A percentile compares a stretch with the other conserved stretches of the same genome.
phyloP scores from a whole-genome alignment of 2,329 filamentous ascomycete species.

The Fusarium pininemorale region DNA sequence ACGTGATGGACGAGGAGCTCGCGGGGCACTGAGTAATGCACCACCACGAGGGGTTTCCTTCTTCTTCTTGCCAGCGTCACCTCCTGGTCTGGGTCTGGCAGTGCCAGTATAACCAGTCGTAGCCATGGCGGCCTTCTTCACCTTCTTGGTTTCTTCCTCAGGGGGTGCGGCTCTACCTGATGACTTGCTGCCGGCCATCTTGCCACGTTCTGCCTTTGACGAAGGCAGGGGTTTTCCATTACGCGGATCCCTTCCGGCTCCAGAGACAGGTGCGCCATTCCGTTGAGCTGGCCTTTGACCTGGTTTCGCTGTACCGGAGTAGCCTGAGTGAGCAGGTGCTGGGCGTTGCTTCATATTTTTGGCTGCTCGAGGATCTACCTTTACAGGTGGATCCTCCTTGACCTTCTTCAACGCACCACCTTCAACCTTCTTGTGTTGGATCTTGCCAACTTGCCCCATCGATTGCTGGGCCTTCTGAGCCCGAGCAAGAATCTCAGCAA shows the following conservation, averaged over 20 bases:
- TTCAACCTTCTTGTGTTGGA: constrained; percentile 78
- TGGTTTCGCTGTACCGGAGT: constrained; percentile 47
- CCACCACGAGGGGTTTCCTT: constrained; percentile 51
- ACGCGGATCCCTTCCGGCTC: constrained; percentile 33
- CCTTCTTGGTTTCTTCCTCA: constrained; percentile 60
- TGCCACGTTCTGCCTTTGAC: constrained; percentile 33
- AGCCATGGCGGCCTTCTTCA: constrained; percentile 69
- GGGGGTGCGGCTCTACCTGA: constrained; percentile 16
- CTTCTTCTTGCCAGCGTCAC: constrained; percentile 47
- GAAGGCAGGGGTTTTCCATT: constrained; percentile 30
- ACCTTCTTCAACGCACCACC: constrained; percentile 61
- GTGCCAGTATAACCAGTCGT: constrained; percentile 74
- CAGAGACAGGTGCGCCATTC: constrained; percentile 38
- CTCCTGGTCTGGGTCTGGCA: constrained; percentile 64
- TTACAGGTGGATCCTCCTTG: constrained; percentile 54
- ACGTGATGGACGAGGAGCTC: constrained; percentile 39
- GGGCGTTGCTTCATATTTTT: constrained; percentile 35
- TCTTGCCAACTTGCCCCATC: constrained; percentile 72
- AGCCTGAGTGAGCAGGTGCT: constrained; percentile 37
- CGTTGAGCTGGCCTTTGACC: constrained; percentile 42
- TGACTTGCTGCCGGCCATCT: constrained; percentile 34
- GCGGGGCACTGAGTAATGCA: constrained; percentile 50
- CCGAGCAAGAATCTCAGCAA: constrained; percentile 77
- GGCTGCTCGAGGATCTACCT: constrained; percentile 30
- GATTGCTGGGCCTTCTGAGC: constrained; percentile 72